These are phyloP conservation scores for Vickermania ingenoplastis DNA, from an alignment of 208 protist species.

Conservation along the genomic window DNA sequence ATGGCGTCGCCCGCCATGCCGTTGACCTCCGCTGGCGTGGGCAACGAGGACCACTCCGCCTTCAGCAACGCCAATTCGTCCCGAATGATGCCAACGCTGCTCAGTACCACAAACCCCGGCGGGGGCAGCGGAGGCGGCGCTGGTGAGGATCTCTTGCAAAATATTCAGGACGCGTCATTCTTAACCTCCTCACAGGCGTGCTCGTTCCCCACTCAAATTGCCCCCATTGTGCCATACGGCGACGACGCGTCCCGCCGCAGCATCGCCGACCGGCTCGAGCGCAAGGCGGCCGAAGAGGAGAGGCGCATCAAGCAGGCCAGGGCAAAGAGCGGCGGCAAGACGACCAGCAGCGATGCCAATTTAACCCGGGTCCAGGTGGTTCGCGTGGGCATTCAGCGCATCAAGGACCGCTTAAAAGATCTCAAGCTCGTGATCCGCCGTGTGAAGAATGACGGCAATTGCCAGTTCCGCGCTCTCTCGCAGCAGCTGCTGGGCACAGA, in stretches of 20 bases:
- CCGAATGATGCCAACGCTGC: too few relatives aligned
- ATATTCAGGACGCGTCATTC: not conserved
- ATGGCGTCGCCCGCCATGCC: not conserved
- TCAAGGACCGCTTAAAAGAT: slow-evolving; percentile 45
- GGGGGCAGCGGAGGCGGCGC: not conserved
- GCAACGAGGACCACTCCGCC: not conserved
- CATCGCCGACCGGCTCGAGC: not conserved
- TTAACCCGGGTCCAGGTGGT: slow-evolving; percentile 49
- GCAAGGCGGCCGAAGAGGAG: slow-evolving; percentile 11
- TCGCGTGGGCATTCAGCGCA: slow-evolving; percentile 36
- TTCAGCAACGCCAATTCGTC: not conserved
- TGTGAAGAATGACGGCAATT: slow-evolving; percentile 83
- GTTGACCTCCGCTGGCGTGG: not conserved
- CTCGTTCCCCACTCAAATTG: not conserved
- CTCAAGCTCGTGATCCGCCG: slow-evolving; percentile 41
- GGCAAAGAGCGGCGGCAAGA: not conserved
- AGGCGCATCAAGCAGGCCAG: slow-evolving; percentile 10
- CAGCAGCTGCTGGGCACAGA: slow-evolving; percentile 80
- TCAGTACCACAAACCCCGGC: not conserved
- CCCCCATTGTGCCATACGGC: not conserved
- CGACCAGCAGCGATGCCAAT: slow-evolving; percentile 2
- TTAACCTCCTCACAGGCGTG: not conserved
- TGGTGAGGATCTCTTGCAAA: not conserved
- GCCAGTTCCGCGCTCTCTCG: slow-evolving; percentile 79
- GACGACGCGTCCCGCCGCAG: not conserved